Percentiles rank a stretch among this genome's conserved stretches.
These are phyloP conservation scores for Chlamydomonas sp. DNA, from an alignment of 139 green algal genomes.

Conservation along the genomic window DNA sequence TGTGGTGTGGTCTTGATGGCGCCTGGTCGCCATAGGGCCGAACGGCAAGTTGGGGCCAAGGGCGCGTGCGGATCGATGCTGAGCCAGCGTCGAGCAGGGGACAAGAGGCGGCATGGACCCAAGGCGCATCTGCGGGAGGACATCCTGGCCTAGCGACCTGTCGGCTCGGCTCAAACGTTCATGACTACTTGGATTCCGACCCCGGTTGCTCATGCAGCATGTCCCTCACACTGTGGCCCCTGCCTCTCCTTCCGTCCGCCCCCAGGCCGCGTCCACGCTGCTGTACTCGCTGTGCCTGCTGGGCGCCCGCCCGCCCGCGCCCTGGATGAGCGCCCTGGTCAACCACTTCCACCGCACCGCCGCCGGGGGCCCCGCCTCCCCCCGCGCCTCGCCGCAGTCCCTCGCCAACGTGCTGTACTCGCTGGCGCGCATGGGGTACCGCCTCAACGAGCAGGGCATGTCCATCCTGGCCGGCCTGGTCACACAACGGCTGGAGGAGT, in stretches of 20 bases:
- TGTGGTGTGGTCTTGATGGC: no score
- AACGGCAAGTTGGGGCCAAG: no score
- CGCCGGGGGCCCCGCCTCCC: background rate
- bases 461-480: slow-evolving; percentile 21
- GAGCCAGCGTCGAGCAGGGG: no score
- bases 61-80: no score
- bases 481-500: background rate
- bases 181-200: no score
- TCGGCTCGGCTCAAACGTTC: no score
- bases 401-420: slow-evolving; percentile 38
- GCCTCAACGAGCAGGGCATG: slow-evolving; percentile 25
- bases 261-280: slow-evolving; percentile 19
- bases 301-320: slow-evolving; percentile 7
- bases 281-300: slow-evolving; percentile 35
- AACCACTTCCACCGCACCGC: slow-evolving; percentile 35
- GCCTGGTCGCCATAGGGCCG: no score
- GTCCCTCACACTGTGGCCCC: background rate
- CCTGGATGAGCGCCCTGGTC: slow-evolving; percentile 24
- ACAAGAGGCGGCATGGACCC: no score
- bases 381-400: background rate
- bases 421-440: slow-evolving; percentile 39
- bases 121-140: no score
- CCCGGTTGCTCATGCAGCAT: no score
- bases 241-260: background rate
- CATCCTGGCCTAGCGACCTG: no score